Percentiles rank a stretch among this genome's conserved stretches.
Conservation (phyloP, 176 grass and related monocot genomes). For the Puya raimondii region DNA sequence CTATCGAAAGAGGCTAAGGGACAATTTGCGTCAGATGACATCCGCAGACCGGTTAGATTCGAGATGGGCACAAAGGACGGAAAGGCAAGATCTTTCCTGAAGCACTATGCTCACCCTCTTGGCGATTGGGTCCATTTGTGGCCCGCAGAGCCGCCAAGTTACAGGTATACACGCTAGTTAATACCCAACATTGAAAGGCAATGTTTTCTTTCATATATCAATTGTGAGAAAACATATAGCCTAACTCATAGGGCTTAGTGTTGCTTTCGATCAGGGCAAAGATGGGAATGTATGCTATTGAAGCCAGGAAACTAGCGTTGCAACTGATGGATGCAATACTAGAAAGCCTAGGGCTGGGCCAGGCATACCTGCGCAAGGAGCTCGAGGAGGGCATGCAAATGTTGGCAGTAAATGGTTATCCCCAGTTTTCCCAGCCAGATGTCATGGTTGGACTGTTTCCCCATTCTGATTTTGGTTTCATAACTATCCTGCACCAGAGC, state of each 20-base stretch:
- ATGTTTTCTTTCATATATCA: too few relatives aligned
- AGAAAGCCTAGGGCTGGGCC: constrained; percentile 44
- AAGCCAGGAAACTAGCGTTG: constrained; percentile 32
- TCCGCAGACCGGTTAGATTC: constrained; percentile 48
- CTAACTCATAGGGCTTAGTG: constrained; percentile 6
- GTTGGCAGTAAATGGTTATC: constrained; percentile 50
- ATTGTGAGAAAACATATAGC: too few relatives aligned
- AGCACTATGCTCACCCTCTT: constrained; percentile 69
- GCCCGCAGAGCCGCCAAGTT: constrained; percentile 38
- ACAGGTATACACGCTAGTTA: constrained; percentile 32
- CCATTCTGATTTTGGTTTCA: constrained; percentile 65
- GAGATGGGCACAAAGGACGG: constrained; percentile 30
- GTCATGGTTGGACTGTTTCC: constrained; percentile 40
- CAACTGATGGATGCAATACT: constrained; percentile 44
- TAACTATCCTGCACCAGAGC: constrained; percentile 59
- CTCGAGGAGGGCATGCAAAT: constrained; percentile 52
- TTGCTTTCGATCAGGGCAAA: constrained; percentile 41
- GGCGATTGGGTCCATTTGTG: constrained; percentile 43
- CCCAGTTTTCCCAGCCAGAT: constrained; percentile 15
- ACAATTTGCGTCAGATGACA: constrained; percentile 40
- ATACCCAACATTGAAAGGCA: too few relatives aligned
- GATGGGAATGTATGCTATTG: constrained; percentile 42
- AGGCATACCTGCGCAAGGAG: constrained; percentile 36
- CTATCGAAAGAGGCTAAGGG: constrained; percentile 34
- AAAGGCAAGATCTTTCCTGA: constrained; percentile 47